Conservation (phyloP, 306 rosid genomes). For the Quercus wislizeni region DNA sequence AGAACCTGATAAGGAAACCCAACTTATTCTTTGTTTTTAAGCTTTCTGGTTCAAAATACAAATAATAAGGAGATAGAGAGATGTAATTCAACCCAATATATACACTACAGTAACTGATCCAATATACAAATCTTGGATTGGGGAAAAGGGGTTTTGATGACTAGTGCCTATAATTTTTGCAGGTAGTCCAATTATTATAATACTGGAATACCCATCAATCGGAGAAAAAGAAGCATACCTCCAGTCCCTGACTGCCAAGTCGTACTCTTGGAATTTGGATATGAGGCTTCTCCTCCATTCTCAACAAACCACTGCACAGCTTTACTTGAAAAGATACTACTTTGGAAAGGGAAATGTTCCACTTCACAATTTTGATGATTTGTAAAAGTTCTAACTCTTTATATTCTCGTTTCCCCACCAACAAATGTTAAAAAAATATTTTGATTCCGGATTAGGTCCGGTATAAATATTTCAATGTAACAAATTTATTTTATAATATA, state of each 20-base stretch:
- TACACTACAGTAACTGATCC: too few relatives aligned
- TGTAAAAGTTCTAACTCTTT: too few relatives aligned
- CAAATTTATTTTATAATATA: too few relatives aligned
- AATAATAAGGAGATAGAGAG: too few relatives aligned
- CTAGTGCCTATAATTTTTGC: background rate
- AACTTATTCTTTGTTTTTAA: background rate
- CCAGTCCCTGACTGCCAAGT: constrained; percentile 13
- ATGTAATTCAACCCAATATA: background rate
- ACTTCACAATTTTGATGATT: too few relatives aligned
- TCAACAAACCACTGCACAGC: background rate
- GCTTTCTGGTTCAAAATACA: too few relatives aligned
- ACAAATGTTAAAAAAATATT: too few relatives aligned
- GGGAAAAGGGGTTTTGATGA: background rate
- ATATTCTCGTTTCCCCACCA: too few relatives aligned
- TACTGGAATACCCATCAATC: background rate
- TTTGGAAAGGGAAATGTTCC: too few relatives aligned
- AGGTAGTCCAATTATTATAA: background rate
- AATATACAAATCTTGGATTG: background rate
- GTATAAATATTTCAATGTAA: too few relatives aligned
- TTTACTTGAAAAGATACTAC: too few relatives aligned
- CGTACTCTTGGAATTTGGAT: constrained; percentile 2
- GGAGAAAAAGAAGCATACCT: constrained; percentile 1
- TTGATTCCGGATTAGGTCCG: too few relatives aligned
- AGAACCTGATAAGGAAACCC: background rate
- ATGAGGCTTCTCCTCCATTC: constrained; percentile 6